These are phyloP conservation scores for Cucurbita maxima DNA, from an alignment of 306 rosid species.

Conservation along the genomic window DNA sequence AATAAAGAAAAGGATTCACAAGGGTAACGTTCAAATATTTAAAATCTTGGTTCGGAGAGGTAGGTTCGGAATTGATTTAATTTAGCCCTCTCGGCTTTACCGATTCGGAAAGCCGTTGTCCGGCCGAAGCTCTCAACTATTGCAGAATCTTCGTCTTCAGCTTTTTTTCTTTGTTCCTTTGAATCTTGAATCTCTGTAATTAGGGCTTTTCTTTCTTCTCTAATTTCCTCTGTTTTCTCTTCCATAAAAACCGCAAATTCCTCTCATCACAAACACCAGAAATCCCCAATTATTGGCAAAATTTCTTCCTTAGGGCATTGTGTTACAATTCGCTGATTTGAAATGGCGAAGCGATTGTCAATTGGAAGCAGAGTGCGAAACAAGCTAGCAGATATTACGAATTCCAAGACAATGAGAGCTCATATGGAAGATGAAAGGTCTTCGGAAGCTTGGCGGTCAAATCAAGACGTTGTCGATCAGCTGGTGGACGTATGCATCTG, in stretches of 20 bases:
- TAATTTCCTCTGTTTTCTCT: background rate
- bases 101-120: conserved; percentile 37
- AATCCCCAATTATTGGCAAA: background rate
- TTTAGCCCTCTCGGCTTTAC: background rate
- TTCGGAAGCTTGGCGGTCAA: conserved; percentile 2
- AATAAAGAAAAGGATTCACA: background rate
- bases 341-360: conserved; percentile 35
- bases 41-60: conserved; percentile 10
- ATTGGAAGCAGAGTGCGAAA: conserved; percentile 49
- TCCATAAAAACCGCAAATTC: background rate
- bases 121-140: conserved; percentile 3
- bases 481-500: conserved; percentile 33
- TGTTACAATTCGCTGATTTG: conserved; percentile 11
- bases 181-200: background rate
- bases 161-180: background rate
- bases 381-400: conserved; percentile 67
- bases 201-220: background rate
- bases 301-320: background rate
- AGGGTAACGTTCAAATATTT: background rate
- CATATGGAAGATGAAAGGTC: conserved; percentile 13
- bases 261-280: background rate
- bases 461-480: conserved; percentile 34
- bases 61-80: conserved; percentile 25
- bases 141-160: background rate
- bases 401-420: conserved; percentile 19